These are phyloP conservation scores for Penicillium tannophilum DNA, from an alignment of 495 filamentous ascomycete species.

Conservation along the genomic window DNA sequence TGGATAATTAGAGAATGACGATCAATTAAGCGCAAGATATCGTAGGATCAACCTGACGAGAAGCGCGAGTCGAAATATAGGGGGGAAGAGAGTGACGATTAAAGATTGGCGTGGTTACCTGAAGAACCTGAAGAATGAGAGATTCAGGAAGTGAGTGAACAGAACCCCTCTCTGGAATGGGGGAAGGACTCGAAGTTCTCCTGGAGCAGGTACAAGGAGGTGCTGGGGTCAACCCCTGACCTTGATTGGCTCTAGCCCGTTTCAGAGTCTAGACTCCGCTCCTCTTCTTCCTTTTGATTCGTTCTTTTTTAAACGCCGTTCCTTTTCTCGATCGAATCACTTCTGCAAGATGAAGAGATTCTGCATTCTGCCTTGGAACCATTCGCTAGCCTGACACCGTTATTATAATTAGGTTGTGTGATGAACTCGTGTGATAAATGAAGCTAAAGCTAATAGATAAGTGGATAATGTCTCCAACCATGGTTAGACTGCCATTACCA, in stretches of 20 bases:
- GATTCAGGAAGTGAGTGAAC: conserved; percentile 8
- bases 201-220: background rate
- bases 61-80: conserved; percentile 4
- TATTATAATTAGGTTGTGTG: too few relatives aligned
- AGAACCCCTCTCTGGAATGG: conserved; percentile 5
- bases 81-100: background rate
- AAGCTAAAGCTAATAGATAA: background rate
- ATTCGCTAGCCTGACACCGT: too few relatives aligned
- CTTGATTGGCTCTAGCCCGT: conserved; percentile 23
- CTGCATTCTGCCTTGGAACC: background rate
- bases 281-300: background rate
- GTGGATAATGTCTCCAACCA: background rate
- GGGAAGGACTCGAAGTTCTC: background rate
- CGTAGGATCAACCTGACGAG: conserved; percentile 37
- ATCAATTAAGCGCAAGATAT: background rate
- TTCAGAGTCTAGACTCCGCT: conserved; percentile 24
- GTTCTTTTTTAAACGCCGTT: background rate
- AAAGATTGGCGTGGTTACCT: conserved; percentile 6
- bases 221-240: conserved; percentile 11
- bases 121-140: conserved; percentile 6
- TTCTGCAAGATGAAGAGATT: background rate
- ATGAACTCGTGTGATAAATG: background rate
- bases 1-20: background rate
- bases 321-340: background rate
- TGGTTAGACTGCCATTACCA: background rate